Percentiles rank a stretch among this genome's conserved stretches.
phyloP scores from a whole-genome alignment of 139 green algal species.

The Marvania coccoides region DNA sequence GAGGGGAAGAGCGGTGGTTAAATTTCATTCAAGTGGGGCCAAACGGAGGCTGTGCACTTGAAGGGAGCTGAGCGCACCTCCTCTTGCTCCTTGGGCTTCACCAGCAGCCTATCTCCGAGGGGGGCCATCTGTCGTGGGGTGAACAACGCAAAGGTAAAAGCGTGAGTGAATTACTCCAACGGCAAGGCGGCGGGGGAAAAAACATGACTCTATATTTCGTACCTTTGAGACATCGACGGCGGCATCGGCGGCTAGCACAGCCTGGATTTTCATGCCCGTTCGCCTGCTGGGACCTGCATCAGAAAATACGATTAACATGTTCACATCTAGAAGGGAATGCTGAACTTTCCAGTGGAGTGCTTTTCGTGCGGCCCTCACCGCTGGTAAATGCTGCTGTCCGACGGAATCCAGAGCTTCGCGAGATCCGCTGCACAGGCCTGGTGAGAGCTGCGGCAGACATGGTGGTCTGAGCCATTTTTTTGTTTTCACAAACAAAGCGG shows the following conservation, averaged over 20 bases:
- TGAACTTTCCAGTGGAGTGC: neutral
- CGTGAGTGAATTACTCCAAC: neutral
- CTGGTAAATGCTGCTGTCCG: neutral
- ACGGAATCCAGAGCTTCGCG: neutral
- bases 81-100: conserved; percentile 40
- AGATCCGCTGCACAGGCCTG: neutral
- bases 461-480: too few species aligned
- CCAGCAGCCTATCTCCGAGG: conserved; percentile 41
- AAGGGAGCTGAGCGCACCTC: neutral
- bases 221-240: neutral
- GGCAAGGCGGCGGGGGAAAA: neutral
- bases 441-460: too few species aligned
- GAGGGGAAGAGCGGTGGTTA: neutral
- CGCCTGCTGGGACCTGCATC: neutral
- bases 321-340: neutral
- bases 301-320: neutral
- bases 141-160: neutral
- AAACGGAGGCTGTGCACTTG: neutral
- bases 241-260: neutral
- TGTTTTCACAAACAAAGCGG: too few species aligned
- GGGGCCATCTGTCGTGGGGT: conserved; percentile 54
- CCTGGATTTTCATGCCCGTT: neutral
- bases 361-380: neutral
- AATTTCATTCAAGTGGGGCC: neutral
- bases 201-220: neutral